phyloP scores from a whole-genome alignment of 305 asterid species.

The Fraxinus latifolia region DNA sequence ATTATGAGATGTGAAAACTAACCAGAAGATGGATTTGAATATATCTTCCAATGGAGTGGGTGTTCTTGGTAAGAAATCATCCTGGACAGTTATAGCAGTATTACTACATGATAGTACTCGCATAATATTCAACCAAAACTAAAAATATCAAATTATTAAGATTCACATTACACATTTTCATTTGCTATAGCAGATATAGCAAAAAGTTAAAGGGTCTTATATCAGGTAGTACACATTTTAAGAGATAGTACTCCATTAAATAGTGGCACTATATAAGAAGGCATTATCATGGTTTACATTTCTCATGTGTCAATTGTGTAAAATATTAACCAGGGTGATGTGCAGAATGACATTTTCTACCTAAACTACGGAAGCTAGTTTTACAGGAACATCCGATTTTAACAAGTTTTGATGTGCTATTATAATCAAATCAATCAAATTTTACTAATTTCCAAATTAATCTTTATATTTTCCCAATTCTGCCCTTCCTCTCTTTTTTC shows the following conservation, averaged over 20 bases:
- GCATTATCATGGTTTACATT: not conserved
- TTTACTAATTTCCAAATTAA: not conserved
- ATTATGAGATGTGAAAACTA: constrained; percentile 30
- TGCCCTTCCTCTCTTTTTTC: not conserved
- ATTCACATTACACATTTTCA: not conserved
- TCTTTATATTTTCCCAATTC: not conserved
- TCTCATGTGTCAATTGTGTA: not conserved
- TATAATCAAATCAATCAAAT: not conserved
- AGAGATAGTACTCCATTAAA: not conserved
- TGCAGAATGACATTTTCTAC: not conserved
- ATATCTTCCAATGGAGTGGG: constrained; percentile 92
- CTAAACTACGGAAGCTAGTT: not conserved
- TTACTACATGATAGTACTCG: constrained; percentile 6
- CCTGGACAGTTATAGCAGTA: constrained; percentile 39
- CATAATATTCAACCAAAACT: not conserved
- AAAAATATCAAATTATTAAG: not conserved
- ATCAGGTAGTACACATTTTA: not conserved
- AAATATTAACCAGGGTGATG: not conserved
- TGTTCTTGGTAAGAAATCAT: constrained; percentile 94
- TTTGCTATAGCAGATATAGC: not conserved
- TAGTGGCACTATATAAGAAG: not conserved
- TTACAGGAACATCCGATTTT: not conserved
- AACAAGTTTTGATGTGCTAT: not conserved
- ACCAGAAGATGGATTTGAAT: constrained; percentile 89
- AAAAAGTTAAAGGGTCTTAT: not conserved